Base-by-base conservation (phyloP, 1,284 basidiomycete species). In the Dichomitus squalens region DNA sequence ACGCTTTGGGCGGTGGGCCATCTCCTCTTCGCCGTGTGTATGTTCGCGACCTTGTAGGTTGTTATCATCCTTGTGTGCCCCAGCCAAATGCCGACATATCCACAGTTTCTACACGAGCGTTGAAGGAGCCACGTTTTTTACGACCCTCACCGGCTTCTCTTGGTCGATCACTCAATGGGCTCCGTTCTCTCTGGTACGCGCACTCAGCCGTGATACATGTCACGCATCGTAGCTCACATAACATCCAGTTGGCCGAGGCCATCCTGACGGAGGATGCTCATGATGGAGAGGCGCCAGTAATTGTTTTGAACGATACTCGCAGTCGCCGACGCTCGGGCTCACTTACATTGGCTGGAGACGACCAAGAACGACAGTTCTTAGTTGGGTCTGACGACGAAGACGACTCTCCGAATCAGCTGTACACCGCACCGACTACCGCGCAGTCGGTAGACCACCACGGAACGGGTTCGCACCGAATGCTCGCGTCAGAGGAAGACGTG, bases 141-240 rank as follows among this genome's bases (percentile, higher is more conserved):
- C 93, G 36, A 81, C 85, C 8, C 60, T 88, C 12, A 82, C 84
- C 4, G 92, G 92, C 0, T 85, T 93, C 63, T 85, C 88, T 9
- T 93, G 88, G 88, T 89, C 90, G 1, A 80, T 93, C 53, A 84
- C 86, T 0, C 85, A 86, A 71, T 93, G 92, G 92, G 90, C 83
- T 8, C 90, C 90, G 3, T 92, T 90, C 70, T 83, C 89, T 1
- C 71, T 92, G 68, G 89, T 90, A 64, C 58, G 84, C 75, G 5
- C 25, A 27, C 57, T 47, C 49, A 59, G 34, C 47, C 1, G 1
- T 25, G n/a, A 18, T 12, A 54, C 16, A 8, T 38, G 14, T 5
- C 43, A 21, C 16, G 33, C 3, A 11, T 41, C n/a, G 34, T 9
- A 20, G 39, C 27, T 27, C n/a, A 11, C 31, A 21, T 27, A n/a